Evolutionary conservation across 1,284 basidiomycete genomes (phyloP).

Genomic region (Gastroboletus turbinatus): DNA sequence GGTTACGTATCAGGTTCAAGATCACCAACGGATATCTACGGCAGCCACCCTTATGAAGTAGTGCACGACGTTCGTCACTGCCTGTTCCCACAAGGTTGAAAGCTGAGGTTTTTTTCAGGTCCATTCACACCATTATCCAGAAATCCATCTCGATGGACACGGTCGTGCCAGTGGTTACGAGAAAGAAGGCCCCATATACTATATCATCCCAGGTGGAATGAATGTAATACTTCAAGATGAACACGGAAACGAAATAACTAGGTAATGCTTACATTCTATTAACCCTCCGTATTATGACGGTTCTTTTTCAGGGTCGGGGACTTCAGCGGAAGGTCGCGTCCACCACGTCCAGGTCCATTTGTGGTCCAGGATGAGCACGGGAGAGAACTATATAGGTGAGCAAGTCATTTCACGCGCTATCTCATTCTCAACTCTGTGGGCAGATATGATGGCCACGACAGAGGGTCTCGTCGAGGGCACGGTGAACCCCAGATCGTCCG

Average conservation of each 20-base stretch:
- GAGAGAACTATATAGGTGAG: slow-evolving; percentile 47
- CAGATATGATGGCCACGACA: slow-evolving; percentile 31
- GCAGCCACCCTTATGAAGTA: slow-evolving; percentile 21
- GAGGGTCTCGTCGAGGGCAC: slow-evolving; percentile 25
- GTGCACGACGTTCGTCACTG: slow-evolving; percentile 14
- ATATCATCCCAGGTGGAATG: slow-evolving; percentile 63
- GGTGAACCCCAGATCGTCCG: slow-evolving; percentile 30
- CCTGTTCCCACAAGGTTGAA: not conserved
- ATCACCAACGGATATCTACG: slow-evolving; percentile 34
- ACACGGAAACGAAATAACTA: slow-evolving; percentile 61
- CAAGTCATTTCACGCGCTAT: not conserved
- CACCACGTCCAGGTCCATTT: slow-evolving; percentile 37
- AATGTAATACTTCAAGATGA: slow-evolving; percentile 70
- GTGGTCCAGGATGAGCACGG: slow-evolving; percentile 52
- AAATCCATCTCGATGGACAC: slow-evolving; percentile 21
- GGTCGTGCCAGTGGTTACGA: slow-evolving; percentile 29
- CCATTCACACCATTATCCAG: slow-evolving; percentile 17
- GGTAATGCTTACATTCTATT: slow-evolving; percentile 39
- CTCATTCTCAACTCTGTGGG: slow-evolving; percentile 6
- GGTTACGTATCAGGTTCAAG: slow-evolving; percentile 20
- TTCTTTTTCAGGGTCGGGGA: slow-evolving; percentile 43
- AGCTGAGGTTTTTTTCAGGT: slow-evolving; percentile 20
- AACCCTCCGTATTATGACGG: slow-evolving; percentile 19
- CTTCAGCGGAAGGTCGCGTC: slow-evolving; percentile 33
- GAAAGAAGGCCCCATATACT: slow-evolving; percentile 47